Evolutionary conservation across 805 yeast species (phyloP), one percentile per base, ranked within the genome.

Genomic region (Groenewaldozyma tartarivorans): DNA sequence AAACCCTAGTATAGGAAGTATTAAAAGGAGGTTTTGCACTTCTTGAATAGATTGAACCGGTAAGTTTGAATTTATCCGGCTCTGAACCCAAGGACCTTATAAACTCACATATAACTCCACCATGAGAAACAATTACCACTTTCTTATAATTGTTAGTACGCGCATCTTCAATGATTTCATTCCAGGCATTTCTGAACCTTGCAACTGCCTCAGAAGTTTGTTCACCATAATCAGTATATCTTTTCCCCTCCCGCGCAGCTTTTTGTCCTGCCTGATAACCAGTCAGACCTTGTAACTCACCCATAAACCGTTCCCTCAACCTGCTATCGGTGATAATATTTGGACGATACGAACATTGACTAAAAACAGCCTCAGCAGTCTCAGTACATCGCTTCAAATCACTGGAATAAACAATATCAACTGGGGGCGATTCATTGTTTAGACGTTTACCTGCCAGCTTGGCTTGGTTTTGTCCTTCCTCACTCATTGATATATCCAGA

Each of bases 261-360:
- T 60, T 65, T 6, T 48, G 53, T 22, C 67, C 62, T 1, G 94
- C 95, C 34, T 81, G 87, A 21, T 55, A 58, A 26, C 83, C 64
- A 35, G 68, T 64, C 83, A 81, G 75, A 2, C 94, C 94, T 57
- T 85, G 84, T 21, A 79, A 79, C 5, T 67, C 71, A 1, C 94
- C 95, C 94, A 85, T 82, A 39, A 64, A 57, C 35, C 94, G 66
- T 52, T 85, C 95, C 48, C 95, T 68, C 32, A 81, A 63, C 20
- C 66, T 63, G 5, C 54, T 45, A n/a, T 73, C 67, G 29, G 47
- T 57, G 17, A 57, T 54, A 31, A 63, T 53, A n/a, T 49, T 44
- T 4, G 34, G 31, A n/a, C 24, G 11, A 32, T 33, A 24, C 5
- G 19, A 22, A 35, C 59, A 11, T 15, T 64, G 47, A 4, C 42